Evolutionary conservation across 371 early-diverging fungal genomes (phyloP).

Genomic region (Circinella minor): DNA sequence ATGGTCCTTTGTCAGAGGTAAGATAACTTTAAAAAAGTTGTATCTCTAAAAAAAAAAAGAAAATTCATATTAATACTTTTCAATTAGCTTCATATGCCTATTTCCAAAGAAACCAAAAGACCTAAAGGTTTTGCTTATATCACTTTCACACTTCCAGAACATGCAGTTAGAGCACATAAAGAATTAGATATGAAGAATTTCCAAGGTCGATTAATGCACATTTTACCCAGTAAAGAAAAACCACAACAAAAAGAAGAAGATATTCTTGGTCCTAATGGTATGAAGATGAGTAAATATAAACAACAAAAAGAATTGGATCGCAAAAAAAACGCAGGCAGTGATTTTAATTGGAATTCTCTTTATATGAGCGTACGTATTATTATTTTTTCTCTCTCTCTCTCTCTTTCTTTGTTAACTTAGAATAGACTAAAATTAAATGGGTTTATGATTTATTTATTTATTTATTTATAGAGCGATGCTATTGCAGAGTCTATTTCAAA

Average conservation of each 20-base stretch:
- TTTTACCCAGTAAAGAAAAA: slow-evolving; percentile 88
- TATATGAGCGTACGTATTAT: slow-evolving; percentile 88
- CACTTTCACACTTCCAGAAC: slow-evolving; percentile 85
- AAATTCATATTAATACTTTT: neutral
- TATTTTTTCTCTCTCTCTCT: too few species aligned
- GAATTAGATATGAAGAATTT: slow-evolving; percentile 83
- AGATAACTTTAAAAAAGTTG: neutral
- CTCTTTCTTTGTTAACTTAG: too few species aligned
- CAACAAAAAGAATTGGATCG: slow-evolving; percentile 79
- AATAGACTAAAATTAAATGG: too few species aligned
- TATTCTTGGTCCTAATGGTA: slow-evolving; percentile 59
- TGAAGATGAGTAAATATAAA: slow-evolving; percentile 71
- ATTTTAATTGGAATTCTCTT: slow-evolving; percentile 94
- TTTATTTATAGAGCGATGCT: slow-evolving; percentile 77
- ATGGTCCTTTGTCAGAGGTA: slow-evolving; percentile 91
- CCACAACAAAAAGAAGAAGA: slow-evolving; percentile 70
- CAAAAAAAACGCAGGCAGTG: slow-evolving; percentile 77
- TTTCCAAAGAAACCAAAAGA: slow-evolving; percentile 88
- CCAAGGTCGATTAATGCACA: slow-evolving; percentile 90
- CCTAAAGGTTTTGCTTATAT: slow-evolving; percentile 95
- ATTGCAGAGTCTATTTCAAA: slow-evolving; percentile 93
- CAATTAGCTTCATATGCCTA: slow-evolving; percentile 84
- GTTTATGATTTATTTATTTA: too few species aligned
- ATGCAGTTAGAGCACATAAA: slow-evolving; percentile 89
- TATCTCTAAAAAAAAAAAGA: neutral